phyloP scores from a whole-genome alignment of 2,329 filamentous ascomycete genomes.

The Sordariomycetes sp. region DNA sequence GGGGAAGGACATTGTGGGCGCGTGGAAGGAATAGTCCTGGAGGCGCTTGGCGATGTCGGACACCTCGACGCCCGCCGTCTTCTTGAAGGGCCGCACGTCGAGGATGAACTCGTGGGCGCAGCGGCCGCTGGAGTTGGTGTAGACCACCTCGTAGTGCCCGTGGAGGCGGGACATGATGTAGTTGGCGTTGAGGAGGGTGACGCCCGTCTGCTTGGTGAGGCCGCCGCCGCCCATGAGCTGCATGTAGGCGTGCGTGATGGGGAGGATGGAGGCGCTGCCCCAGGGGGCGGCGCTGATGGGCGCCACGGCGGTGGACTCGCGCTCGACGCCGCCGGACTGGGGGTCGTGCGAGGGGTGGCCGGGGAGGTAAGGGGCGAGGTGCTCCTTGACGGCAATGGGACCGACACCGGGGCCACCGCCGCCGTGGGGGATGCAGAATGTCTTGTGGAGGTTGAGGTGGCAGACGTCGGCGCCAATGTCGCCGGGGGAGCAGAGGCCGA shows the following conservation, averaged over 20 bases:
- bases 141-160: conserved; percentile 80
- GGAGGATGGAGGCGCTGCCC: conserved; percentile 82
- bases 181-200: conserved; percentile 92
- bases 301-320: conserved; percentile 30
- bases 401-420: conserved; percentile 93
- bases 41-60: conserved; percentile 94
- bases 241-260: conserved; percentile 92
- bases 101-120: conserved; percentile 98
- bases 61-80: conserved; percentile 70
- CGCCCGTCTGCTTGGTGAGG: conserved; percentile 77
- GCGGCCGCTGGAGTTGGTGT: conserved; percentile 75
- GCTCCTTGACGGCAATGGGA: conserved; percentile 80
- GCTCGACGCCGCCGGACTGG: conserved; percentile 10
- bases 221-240: conserved; percentile 76
- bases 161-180: conserved; percentile 84
- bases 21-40: conserved; percentile 95
- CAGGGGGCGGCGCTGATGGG: conserved; percentile 72
- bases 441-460: conserved; percentile 96
- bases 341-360: conserved; percentile 16
- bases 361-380: conserved; percentile 66
- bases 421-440: conserved; percentile 95
- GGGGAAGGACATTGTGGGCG: conserved; percentile 94
- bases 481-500: conserved; percentile 85
- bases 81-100: conserved; percentile 73
- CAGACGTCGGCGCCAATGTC: conserved; percentile 95